phyloP scores from a whole-genome alignment of 129 eudicot species.

The Centrapalus pauciflorus region DNA sequence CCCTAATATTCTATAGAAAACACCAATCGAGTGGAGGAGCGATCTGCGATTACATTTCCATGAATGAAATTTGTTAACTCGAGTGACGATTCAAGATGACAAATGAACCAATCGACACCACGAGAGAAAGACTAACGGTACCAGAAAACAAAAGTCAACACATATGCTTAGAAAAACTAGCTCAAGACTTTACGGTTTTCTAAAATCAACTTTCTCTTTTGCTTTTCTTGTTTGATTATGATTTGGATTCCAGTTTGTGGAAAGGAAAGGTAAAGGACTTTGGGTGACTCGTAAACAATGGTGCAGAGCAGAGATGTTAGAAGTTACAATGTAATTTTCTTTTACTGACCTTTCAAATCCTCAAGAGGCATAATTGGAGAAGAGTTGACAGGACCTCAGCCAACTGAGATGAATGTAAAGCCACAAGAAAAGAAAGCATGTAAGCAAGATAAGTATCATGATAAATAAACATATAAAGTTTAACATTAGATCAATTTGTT shows the following conservation, averaged over 20 bases:
- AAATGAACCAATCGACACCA: neutral
- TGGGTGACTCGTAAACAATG: neutral
- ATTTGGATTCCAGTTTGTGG: neutral
- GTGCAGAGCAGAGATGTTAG: neutral
- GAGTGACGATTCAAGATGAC: neutral
- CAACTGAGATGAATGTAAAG: neutral
- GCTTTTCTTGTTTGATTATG: neutral
- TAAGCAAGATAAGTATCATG: neutral
- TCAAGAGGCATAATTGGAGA: neutral
- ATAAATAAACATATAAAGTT: too few relatives aligned
- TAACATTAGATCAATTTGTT: neutral
- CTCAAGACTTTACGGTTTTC: conserved; percentile 2
- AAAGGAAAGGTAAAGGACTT: neutral
- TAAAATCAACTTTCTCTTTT: neutral
- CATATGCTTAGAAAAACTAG: neutral
- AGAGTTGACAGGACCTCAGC: neutral
- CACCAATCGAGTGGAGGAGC: too few relatives aligned
- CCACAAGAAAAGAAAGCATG: neutral
- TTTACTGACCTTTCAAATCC: neutral
- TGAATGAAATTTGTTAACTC: neutral
- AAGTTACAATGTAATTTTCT: neutral
- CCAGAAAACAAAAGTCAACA: neutral
- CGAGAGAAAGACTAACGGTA: neutral
- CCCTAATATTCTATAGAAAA: too few relatives aligned
- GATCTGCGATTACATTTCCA: too few relatives aligned